These are phyloP conservation scores for Chlamydomonas asymmetrica DNA, from an alignment of 139 green algal genomes.

Conservation along the genomic window DNA sequence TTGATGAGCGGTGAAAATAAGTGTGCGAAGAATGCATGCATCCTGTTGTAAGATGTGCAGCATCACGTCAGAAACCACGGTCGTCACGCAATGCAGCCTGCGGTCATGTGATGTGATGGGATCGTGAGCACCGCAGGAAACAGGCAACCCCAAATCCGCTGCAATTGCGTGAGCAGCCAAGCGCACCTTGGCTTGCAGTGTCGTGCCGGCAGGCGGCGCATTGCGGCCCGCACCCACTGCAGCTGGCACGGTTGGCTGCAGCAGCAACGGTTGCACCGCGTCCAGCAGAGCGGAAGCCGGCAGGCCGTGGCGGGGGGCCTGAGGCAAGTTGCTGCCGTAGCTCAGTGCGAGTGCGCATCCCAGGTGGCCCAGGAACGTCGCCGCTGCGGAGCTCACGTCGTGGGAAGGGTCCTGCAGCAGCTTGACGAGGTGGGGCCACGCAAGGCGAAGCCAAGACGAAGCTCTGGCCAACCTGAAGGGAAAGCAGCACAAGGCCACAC, in stretches of 20 bases:
- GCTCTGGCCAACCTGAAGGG: conserved; percentile 13
- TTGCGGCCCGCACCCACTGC: too few relatives aligned
- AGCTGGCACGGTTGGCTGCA: too few relatives aligned
- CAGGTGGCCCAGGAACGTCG: conserved; percentile 6
- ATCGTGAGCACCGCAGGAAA: too few relatives aligned
- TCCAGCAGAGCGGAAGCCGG: conserved; percentile 15
- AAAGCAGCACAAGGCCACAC: too few relatives aligned
- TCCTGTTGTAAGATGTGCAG: neutral
- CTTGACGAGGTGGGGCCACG: conserved; percentile 25
- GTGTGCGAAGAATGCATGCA: neutral
- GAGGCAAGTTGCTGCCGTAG: neutral
- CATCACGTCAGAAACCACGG: neutral
- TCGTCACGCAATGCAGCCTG: too few relatives aligned
- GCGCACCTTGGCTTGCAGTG: conserved; percentile 6
- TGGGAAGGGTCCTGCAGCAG: conserved; percentile 6
- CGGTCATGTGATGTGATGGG: too few relatives aligned
- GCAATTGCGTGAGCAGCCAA: conserved; percentile 1
- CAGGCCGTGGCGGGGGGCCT: too few relatives aligned
- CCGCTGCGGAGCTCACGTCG: conserved; percentile 8
- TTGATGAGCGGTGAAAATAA: neutral
- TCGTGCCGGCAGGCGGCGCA: too few relatives aligned
- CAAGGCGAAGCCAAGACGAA: neutral
- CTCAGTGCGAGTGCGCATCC: conserved; percentile 1
- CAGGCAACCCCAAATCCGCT: too few relatives aligned
- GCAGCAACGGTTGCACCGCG: conserved; percentile 9